Conservation (phyloP, 306 rosid species). For the Rosa lucieae region DNA sequence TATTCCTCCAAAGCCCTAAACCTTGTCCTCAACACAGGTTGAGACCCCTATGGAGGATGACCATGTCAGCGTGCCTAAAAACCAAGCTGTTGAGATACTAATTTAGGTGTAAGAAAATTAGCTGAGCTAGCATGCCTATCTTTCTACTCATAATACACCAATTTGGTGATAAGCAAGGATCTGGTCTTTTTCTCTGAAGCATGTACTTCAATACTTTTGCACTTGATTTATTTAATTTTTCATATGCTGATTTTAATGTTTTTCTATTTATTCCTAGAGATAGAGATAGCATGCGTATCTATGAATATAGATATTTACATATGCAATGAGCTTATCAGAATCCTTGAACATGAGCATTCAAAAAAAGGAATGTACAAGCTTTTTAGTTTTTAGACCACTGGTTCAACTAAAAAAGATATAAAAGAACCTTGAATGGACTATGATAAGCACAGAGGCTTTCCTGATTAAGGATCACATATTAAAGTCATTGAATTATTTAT, state of each 20-base stretch:
- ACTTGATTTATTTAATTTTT: not conserved
- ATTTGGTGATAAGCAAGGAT: not conserved
- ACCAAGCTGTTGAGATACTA: not conserved
- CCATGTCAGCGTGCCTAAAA: not conserved
- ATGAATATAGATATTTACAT: not conserved
- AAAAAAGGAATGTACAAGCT: not conserved
- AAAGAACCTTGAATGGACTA: not conserved
- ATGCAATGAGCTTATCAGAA: not conserved
- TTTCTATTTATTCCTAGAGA: not conserved
- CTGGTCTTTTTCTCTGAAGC: not conserved
- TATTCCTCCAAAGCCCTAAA: not conserved
- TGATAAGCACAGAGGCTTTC: not conserved
- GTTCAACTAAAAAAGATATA: not conserved
- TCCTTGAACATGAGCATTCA: not conserved
- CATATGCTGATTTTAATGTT: not conserved
- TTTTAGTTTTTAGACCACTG: not conserved
- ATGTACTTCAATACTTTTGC: not conserved
- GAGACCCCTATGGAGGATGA: not conserved
- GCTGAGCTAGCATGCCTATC: not conserved
- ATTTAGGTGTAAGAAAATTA: not conserved
- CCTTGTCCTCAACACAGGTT: not conserved
- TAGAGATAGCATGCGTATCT: not conserved
- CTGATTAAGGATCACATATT: not conserved
- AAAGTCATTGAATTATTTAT: not conserved
- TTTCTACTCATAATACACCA: not conserved